phyloP scores from a whole-genome alignment of 345 rosid genomes.

The Eutrema yunnanense region DNA sequence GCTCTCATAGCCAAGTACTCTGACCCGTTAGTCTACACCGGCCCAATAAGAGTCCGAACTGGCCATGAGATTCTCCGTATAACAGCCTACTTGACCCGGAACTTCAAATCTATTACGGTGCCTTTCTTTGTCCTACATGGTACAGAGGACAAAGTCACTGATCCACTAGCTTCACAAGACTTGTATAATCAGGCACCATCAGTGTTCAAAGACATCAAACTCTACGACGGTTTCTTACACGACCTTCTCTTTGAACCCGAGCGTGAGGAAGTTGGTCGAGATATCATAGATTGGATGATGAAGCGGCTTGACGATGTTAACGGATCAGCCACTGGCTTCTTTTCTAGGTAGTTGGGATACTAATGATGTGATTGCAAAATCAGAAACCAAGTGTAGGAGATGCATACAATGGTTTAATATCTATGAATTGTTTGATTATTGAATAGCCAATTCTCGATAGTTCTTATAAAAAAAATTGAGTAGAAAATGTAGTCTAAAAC shows the following conservation, averaged over 20 bases:
- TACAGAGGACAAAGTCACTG: slow-evolving; percentile 86
- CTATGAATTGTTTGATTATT: not conserved
- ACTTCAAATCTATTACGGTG: slow-evolving; percentile 57
- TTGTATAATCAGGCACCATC: slow-evolving; percentile 78
- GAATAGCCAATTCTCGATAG: not conserved
- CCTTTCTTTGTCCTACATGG: slow-evolving; percentile 97
- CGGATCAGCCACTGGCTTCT: slow-evolving; percentile 10
- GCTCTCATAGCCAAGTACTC: slow-evolving; percentile 85
- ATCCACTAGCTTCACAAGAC: slow-evolving; percentile 86
- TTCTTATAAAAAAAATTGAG: not conserved
- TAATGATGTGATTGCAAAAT: slow-evolving; percentile 22
- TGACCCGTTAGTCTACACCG: slow-evolving; percentile 95
- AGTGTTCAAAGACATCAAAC: slow-evolving; percentile 71
- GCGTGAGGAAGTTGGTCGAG: slow-evolving; percentile 70
- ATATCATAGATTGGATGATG: slow-evolving; percentile 87
- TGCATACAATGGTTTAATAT: not conserved
- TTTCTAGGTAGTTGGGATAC: slow-evolving; percentile 19
- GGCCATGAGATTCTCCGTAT: slow-evolving; percentile 92
- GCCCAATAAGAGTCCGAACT: slow-evolving; percentile 92
- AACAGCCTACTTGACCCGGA: slow-evolving; percentile 62
- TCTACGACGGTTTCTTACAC: slow-evolving; percentile 89
- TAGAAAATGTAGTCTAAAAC: too few relatives aligned
- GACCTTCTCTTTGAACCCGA: slow-evolving; percentile 95
- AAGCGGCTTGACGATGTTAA: slow-evolving; percentile 40
- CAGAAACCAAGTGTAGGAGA: slow-evolving; percentile 2